Evolutionary conservation across 352 stramenopile genomes (phyloP).

Genomic region (Pythium phragmitis): DNA sequence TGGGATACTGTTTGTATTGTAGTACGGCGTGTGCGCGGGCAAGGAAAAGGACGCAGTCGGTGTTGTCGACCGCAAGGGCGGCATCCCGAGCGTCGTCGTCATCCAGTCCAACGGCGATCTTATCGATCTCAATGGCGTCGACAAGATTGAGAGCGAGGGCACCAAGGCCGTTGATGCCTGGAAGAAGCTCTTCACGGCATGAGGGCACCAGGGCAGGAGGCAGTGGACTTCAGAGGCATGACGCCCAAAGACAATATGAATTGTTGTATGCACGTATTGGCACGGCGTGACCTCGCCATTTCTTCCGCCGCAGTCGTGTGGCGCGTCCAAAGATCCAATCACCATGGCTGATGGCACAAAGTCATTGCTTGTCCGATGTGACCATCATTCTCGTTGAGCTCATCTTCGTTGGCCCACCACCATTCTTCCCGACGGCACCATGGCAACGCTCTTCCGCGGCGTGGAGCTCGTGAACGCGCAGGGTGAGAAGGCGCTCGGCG

Average conservation of each 20-base stretch:
- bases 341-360: neutral
- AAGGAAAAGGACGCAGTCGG: slow-evolving; percentile 59
- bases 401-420: no score
- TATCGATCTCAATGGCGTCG: slow-evolving; percentile 61
- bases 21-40: slow-evolving; percentile 68
- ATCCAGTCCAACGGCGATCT: slow-evolving; percentile 58
- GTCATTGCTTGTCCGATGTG: neutral
- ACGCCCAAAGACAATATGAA: no score
- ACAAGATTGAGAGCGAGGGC: slow-evolving; percentile 60
- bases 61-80: slow-evolving; percentile 58
- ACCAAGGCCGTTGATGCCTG: slow-evolving; percentile 44
- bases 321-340: neutral
- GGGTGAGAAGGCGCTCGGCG: slow-evolving; percentile 39
- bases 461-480: slow-evolving; percentile 54
- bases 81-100: slow-evolving; percentile 78
- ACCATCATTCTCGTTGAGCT: slow-evolving; percentile 12
- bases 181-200: slow-evolving; percentile 30
- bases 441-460: slow-evolving; percentile 38
- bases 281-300: no score
- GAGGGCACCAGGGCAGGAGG: neutral
- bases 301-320: no score
- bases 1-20: neutral
- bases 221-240: no score
- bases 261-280: no score
- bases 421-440: slow-evolving; percentile 1